Evolutionary conservation across 768 basidiomycete genomes (phyloP).

Genomic region (Kwoniella sp.): DNA sequence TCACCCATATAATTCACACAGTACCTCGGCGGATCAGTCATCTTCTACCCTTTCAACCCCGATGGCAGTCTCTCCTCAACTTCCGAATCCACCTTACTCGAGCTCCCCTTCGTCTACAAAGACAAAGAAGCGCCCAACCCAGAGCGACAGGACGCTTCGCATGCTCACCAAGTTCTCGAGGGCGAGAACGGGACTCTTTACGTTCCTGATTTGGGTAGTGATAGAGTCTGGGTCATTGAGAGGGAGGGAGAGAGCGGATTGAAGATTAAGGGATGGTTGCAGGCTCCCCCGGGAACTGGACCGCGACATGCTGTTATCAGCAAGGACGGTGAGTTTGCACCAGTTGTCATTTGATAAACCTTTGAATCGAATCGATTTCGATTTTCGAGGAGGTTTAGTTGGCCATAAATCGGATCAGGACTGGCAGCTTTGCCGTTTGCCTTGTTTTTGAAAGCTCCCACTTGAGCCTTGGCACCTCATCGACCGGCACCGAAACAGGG

Average conservation of each 20-base stretch:
- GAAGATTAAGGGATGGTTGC: constrained; percentile 60
- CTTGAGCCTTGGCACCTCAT: too few species aligned
- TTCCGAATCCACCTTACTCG: constrained; percentile 55
- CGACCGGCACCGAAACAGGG: too few species aligned
- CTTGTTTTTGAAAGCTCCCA: constrained; percentile 66
- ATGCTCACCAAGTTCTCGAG: constrained; percentile 36
- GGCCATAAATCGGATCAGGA: too few species aligned
- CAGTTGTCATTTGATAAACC: too few species aligned
- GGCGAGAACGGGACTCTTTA: constrained; percentile 56
- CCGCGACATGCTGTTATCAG: constrained; percentile 38
- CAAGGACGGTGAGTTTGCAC: constrained; percentile 16
- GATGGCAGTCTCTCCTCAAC: constrained; percentile 36
- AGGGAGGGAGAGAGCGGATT: constrained; percentile 59
- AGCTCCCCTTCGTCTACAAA: constrained; percentile 40
- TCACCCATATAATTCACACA: constrained; percentile 50
- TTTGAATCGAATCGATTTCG: too few species aligned
- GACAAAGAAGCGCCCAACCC: constrained; percentile 64
- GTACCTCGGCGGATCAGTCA: constrained; percentile 71
- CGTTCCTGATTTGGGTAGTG: constrained; percentile 61
- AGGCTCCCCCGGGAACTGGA: constrained; percentile 54
- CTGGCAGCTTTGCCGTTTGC: too few species aligned
- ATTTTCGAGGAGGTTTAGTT: too few species aligned
- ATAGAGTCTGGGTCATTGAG: constrained; percentile 65
- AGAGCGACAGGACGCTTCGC: constrained; percentile 49
- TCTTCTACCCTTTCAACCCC: constrained; percentile 63